Evolutionary conservation across 169 alveolate genomes (phyloP), one percentile per base, ranked within the genome.

Genomic region (Plasmodium yoelii): DNA sequence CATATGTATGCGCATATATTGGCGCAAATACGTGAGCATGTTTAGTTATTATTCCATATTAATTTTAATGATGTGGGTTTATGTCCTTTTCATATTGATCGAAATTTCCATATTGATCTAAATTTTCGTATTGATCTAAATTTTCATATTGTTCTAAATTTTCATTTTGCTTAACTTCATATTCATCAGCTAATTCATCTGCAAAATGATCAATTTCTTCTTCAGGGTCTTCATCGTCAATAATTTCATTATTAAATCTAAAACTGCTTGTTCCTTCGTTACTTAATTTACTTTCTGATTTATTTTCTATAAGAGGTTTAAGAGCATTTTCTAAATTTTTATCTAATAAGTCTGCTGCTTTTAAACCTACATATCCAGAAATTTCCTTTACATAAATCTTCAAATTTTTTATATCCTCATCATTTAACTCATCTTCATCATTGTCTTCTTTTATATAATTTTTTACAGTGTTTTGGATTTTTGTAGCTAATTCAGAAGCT

Each of bases 401-500:
- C 13, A 75, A 75, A 19, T 75, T 68, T 12, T 53, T 64, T 63
- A 63, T 6, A 75, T 61, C 69, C 47, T 60, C 60, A 46, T 24
- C 75, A 39, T 44, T 55, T 34, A 75, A 19, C 44, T 75, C 28
- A 26, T 46, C 74, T 24, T 19, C 15, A 75, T 61, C 75, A 6
- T 22, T 10, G 42, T 63, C 77, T 34, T 75, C 74, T 61, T 75
- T 75, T 24, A 75, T 61, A 22, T 63, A 61, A 19, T 49, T 68
- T 5, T n/a, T 64, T 60, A 75, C 8, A 26, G 47, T 75, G 15
- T 63, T 65, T 51, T 75, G 61, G 44, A 75, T 75, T 63, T 75
- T 75, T 9, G 39, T 53, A 63, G 88, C 88, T 56, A 75, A 63
- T 56, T 75, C 88, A 63, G 61, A 63, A 42, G 88, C 88, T 75